Evolutionary conservation across 2,329 filamentous ascomycete genomes (phyloP).

Genomic region (Scedosporium minutisporum): DNA sequence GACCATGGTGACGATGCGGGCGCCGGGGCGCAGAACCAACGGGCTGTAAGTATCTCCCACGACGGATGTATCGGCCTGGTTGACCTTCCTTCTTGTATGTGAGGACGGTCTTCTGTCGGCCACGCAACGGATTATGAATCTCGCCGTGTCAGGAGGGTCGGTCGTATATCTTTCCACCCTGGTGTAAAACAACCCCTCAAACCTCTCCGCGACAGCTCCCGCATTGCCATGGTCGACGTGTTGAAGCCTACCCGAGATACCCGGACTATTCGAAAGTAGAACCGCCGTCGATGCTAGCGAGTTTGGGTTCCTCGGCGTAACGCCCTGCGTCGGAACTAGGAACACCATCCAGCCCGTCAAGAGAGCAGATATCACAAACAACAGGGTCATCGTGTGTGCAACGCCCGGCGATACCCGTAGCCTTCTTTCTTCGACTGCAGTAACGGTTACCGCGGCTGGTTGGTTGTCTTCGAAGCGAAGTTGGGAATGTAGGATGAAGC

Average conservation of each 20-base stretch:
- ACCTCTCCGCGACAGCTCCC: conserved; percentile 13
- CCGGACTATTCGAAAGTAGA: conserved; percentile 15
- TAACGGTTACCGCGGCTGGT: neutral
- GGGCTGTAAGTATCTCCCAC: conserved; percentile 14
- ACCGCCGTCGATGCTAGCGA: conserved; percentile 17
- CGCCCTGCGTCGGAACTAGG: conserved; percentile 15
- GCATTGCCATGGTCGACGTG: conserved; percentile 16
- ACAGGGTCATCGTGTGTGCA: conserved; percentile 15
- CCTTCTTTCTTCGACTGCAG: neutral
- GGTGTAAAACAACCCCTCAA: conserved; percentile 20
- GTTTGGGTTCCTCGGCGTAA: conserved; percentile 18
- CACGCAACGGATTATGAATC: neutral
- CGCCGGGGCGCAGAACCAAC: conserved; percentile 14
- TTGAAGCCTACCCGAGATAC: conserved; percentile 14
- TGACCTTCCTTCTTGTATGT: neutral
- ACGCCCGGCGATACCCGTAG: conserved; percentile 13
- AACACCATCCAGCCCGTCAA: conserved; percentile 17
- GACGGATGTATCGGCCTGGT: conserved; percentile 5
- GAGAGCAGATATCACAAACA: conserved; percentile 14
- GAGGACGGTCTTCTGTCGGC: conserved; percentile 8
- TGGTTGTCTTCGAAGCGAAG: neutral
- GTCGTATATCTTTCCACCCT: conserved; percentile 9
- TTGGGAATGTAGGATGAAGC: neutral
- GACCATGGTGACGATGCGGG: conserved; percentile 11
- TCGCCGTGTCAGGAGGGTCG: neutral